These are phyloP conservation scores for Platanus orientalis DNA, from an alignment of 164 flowering plant species.

Conservation along the genomic window DNA sequence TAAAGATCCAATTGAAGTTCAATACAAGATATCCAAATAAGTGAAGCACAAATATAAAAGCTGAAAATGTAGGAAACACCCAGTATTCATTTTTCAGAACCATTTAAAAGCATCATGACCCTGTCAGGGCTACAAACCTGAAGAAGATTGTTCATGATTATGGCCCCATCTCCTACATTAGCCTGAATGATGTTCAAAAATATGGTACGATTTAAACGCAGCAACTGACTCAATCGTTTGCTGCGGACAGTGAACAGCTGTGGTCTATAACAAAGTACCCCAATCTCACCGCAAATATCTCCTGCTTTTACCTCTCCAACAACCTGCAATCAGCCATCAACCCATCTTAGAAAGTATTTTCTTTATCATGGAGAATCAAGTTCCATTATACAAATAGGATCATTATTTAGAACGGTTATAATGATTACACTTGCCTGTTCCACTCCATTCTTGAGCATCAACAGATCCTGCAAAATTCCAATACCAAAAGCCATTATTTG, in stretches of 20 bases:
- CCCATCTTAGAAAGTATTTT: background rate
- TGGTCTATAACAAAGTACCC: slow-evolving; percentile 94
- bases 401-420: background rate
- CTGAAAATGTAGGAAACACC: no score
- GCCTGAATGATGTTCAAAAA: slow-evolving; percentile 87
- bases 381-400: background rate
- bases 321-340: slow-evolving; percentile 35
- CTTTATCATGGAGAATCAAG: background rate
- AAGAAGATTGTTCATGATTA: slow-evolving; percentile 90
- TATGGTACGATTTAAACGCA: slow-evolving; percentile 76
- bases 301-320: slow-evolving; percentile 69
- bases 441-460: slow-evolving; percentile 53
- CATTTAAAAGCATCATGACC: background rate
- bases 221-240: slow-evolving; percentile 70
- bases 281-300: slow-evolving; percentile 84
- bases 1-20: no score
- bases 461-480: slow-evolving; percentile 59
- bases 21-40: no score
- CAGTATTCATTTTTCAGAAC: no score
- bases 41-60: no score
- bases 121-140: slow-evolving; percentile 42
- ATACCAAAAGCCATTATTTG: background rate
- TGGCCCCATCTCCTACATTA: slow-evolving; percentile 90
- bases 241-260: slow-evolving; percentile 90
- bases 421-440: slow-evolving; percentile 50